phyloP scores from a whole-genome alignment of 192 early-diverging fungal genomes.

The Radiomyces spectabilis region DNA sequence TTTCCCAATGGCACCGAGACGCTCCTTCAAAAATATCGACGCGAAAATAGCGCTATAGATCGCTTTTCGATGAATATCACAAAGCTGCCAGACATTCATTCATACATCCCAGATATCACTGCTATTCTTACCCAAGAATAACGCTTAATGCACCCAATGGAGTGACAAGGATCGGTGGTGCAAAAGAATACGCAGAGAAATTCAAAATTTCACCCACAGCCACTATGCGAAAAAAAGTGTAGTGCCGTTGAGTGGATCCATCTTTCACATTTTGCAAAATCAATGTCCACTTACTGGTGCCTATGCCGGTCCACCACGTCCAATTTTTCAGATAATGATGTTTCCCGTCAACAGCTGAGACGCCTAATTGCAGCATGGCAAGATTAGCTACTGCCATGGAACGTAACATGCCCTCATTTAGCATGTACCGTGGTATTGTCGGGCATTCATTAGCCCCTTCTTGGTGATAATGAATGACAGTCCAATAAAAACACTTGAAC shows the following conservation, averaged over 20 bases:
- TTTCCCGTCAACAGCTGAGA: slow-evolving; percentile 61
- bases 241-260: neutral
- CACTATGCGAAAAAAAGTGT: slow-evolving; percentile 52
- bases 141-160: slow-evolving; percentile 88
- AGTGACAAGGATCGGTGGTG: slow-evolving; percentile 70
- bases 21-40: slow-evolving; percentile 82
- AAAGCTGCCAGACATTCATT: neutral
- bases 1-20: slow-evolving; percentile 72
- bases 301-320: slow-evolving; percentile 88
- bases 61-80: too few relatives aligned
- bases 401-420: neutral
- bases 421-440: slow-evolving; percentile 44
- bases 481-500: slow-evolving; percentile 84
- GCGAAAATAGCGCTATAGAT: slow-evolving; percentile 70
- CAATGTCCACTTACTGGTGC: slow-evolving; percentile 50
- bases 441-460: slow-evolving; percentile 79
- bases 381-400: neutral
- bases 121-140: slow-evolving; percentile 60
- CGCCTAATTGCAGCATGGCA: slow-evolving; percentile 36
- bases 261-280: neutral
- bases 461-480: slow-evolving; percentile 91
- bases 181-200: slow-evolving; percentile 39
- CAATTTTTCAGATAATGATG: slow-evolving; percentile 79
- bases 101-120: neutral
- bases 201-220: slow-evolving; percentile 80